Base-by-base conservation (phyloP, 202 grass and related monocot species). In the Panicum hallii region DNA sequence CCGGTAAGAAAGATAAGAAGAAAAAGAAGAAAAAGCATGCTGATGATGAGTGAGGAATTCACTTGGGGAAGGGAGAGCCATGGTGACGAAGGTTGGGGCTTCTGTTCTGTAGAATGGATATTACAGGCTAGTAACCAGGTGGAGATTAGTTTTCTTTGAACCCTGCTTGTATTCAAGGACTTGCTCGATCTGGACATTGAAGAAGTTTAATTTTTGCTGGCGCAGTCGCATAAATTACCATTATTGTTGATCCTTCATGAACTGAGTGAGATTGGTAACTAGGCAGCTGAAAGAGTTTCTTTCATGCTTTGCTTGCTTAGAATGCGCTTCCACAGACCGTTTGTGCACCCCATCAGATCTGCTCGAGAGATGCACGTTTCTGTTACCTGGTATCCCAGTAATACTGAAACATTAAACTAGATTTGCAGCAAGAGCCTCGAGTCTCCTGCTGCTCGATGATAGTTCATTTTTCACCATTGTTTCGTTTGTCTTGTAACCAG, bases 11-110 rank as follows among this genome's bases (percentile, higher is more conserved):
- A 60, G 86, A 92, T 69, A 92, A 94, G 58, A 97, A 97, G 86
- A 94, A 94, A 36, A 97, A 91, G 78, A 98, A 90, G 83, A 95
- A 89, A 58, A 90, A 57, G 46, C 82, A 95, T 5, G 26, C 58
- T 40, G 88, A 89, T 22, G 88, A 89, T 43, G 82, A 86, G 54
- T 80, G 78, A 78, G 44, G 2, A 32, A 43, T 42, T 44, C 42
- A 32, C 26, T 38, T 4, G n/a, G 26, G 36, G 41, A 46, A 61
- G 22, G 49, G 54, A 28, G 22, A n/a, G 28, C 23, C 22, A n/a
- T 36, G 38, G 36, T 38, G 36, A 38, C 17, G 54, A 38, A 12
- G 62, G 72, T 54, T 81, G 52, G 32, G 46, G 15, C 17, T 71
- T 1, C 54, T 55, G 20, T 72, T 82, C 20, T 82, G 65, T 78